phyloP scores from a whole-genome alignment of 768 basidiomycete genomes.

The Tephrocybe sp. region DNA sequence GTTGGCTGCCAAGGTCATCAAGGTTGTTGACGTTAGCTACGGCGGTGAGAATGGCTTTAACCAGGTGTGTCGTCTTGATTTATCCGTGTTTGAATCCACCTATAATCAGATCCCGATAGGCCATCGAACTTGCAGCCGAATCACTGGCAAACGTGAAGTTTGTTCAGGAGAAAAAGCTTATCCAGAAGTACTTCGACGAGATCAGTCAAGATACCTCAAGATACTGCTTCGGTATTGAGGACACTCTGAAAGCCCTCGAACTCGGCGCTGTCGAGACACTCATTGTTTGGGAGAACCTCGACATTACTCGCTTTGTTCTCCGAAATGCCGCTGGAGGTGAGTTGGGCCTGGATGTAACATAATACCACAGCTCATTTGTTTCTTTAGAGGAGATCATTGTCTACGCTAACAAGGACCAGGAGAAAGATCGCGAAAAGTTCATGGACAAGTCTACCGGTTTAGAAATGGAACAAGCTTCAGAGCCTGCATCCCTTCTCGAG shows the following conservation, averaged over 20 bases:
- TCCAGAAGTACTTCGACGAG: constrained; percentile 98
- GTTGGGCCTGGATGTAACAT: no score
- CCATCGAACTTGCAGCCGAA: constrained; percentile 96
- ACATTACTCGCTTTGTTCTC: constrained; percentile 83
- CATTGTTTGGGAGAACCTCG: constrained; percentile 98
- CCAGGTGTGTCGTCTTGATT: constrained; percentile 54
- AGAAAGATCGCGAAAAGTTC: constrained; percentile 95
- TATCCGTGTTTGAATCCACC: not conserved
- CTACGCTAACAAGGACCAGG: constrained; percentile 77
- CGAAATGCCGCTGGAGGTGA: constrained; percentile 91
- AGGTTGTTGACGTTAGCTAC: constrained; percentile 97
- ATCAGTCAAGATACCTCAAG: constrained; percentile 96
- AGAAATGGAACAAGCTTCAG: constrained; percentile 90
- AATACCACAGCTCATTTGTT: constrained; percentile 3
- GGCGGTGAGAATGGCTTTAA: constrained; percentile 99
- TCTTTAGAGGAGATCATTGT: constrained; percentile 77
- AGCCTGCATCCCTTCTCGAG: constrained; percentile 88
- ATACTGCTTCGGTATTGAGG: constrained; percentile 97
- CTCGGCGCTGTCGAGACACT: constrained; percentile 96
- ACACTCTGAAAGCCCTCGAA: constrained; percentile 95
- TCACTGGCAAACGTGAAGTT: constrained; percentile 98
- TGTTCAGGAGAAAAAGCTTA: constrained; percentile 97
- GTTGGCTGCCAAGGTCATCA: constrained; percentile 89
- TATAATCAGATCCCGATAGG: constrained; percentile 50
- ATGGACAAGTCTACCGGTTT: constrained; percentile 90